Evolutionary conservation across 2,329 filamentous ascomycete genomes (phyloP).

Genomic region (Aspergillus eucalypticola): DNA sequence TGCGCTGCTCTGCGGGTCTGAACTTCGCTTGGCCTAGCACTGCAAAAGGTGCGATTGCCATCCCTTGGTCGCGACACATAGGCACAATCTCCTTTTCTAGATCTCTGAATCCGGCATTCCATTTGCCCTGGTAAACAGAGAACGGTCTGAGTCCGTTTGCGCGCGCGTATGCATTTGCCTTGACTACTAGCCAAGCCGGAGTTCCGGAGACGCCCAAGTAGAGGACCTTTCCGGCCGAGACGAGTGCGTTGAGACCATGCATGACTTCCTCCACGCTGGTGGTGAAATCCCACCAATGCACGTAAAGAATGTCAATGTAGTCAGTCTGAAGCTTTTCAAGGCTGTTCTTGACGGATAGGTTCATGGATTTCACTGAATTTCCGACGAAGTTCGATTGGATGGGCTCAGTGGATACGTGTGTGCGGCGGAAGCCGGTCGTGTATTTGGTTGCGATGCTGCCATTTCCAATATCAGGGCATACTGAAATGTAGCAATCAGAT

Average conservation of each 20-base stretch:
- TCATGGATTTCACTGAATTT: conserved; percentile 13
- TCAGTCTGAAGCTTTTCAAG: conserved; percentile 14
- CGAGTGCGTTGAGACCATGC: conserved; percentile 14
- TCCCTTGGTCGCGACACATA: conserved; percentile 17
- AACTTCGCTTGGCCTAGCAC: conserved; percentile 11
- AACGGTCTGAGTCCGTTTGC: conserved; percentile 12
- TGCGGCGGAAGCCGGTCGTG: conserved; percentile 36
- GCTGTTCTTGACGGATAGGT: conserved; percentile 11
- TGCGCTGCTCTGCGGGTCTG: background rate
- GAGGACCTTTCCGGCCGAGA: conserved; percentile 13
- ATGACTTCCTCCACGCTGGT: conserved; percentile 17
- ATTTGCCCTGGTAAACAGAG: conserved; percentile 14
- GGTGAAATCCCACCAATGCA: conserved; percentile 22
- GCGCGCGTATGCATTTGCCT: conserved; percentile 17
- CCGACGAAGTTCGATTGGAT: conserved; percentile 31
- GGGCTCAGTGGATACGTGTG: conserved; percentile 35
- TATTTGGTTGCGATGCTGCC: conserved; percentile 16
- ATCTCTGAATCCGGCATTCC: conserved; percentile 12
- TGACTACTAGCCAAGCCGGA: conserved; percentile 16
- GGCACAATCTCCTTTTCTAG: conserved; percentile 15
- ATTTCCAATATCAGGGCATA: background rate
- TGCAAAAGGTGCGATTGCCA: conserved; percentile 16
- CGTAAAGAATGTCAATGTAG: conserved; percentile 18
- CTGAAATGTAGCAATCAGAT: background rate
- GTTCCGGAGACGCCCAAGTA: conserved; percentile 15